Evolutionary conservation across 192 early-diverging fungal genomes (phyloP), one percentile per base, ranked within the genome.

Genomic region (Coemansia sp.): DNA sequence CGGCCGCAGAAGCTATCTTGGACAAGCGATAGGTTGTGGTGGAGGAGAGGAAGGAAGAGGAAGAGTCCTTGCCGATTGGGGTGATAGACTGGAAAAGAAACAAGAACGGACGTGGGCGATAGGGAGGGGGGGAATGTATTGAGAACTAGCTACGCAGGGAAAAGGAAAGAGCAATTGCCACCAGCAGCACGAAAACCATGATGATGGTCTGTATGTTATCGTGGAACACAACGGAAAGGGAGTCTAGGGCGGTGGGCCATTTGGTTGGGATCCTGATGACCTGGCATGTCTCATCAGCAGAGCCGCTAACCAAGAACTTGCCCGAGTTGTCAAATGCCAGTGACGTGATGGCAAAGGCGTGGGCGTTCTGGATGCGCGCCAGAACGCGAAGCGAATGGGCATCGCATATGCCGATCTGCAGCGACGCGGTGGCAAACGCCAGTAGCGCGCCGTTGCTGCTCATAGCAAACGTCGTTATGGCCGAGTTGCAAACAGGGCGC

Each of bases 281-380:
- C 32, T 78, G 70, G 71, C 88, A 89, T 1, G 89, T 87, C 40
- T 88, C 88, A 69, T 97, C 95, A 0, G 89, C 90, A 8, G 91
- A 93, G 1, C 87, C 94, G 70, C 89, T 94, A 20, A 91, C 85
- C 22, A 97, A 61, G 34, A 87, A 63, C 11, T 80, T 72, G n/a
- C 78, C 76, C 29, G 89, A 81, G 29, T 71, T 83, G 63, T 86
- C 90, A 67, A 97, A 92, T 0, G 86, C 85, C 53, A 97, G 57
- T 6, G 84, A 71, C 0, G 92, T 94, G 45, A 92, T 87, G 17
- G 94, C 85, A 63, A 95, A 91, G n/a, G 67, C 70, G 67, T 97
- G 95, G 1, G 88, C 89, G 25, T 88, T 83, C 23, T 85, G 81
- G 9, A 95, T 73, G 4, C 86, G 82, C 66, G 82, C 50, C 25